phyloP scores from a whole-genome alignment of 1,139 yeast genomes.

The Geotrichum citri-aurantii region DNA sequence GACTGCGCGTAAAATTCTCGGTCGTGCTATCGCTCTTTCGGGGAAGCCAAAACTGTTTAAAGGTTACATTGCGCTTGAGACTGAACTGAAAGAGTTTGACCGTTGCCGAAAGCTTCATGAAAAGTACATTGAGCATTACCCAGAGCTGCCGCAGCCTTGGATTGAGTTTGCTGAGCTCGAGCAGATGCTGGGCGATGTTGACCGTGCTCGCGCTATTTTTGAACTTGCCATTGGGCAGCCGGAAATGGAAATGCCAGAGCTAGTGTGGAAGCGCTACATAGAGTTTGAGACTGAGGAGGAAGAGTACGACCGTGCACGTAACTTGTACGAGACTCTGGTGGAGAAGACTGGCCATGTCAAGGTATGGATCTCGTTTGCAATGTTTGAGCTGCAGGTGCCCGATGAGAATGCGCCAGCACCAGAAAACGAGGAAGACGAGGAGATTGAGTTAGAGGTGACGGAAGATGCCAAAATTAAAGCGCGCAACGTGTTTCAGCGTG shows the following conservation, averaged over 20 bases:
- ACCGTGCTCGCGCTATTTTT: slow-evolving; percentile 58
- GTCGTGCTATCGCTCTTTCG: slow-evolving; percentile 61
- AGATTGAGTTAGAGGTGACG: slow-evolving; percentile 45
- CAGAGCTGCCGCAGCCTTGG: slow-evolving; percentile 46
- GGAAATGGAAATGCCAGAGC: slow-evolving; percentile 36
- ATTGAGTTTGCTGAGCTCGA: slow-evolving; percentile 64
- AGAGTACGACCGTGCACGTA: slow-evolving; percentile 53
- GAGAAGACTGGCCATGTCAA: slow-evolving; percentile 37
- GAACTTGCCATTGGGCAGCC: slow-evolving; percentile 44
- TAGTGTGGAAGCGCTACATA: slow-evolving; percentile 48
- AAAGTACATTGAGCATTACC: slow-evolving; percentile 54
- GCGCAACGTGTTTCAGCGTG: slow-evolving; percentile 53
- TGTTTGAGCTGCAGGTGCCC: slow-evolving; percentile 67
- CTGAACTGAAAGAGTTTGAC: slow-evolving; percentile 42
- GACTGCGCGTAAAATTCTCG: slow-evolving; percentile 63
- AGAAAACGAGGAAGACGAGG: slow-evolving; percentile 33
- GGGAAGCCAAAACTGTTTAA: slow-evolving; percentile 52
- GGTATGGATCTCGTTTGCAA: slow-evolving; percentile 63
- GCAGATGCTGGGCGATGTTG: slow-evolving; percentile 59
- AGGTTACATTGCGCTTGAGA: slow-evolving; percentile 58
- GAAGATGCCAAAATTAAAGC: slow-evolving; percentile 50
- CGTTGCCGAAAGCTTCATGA: slow-evolving; percentile 70
- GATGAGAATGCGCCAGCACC: slow-evolving; percentile 34
- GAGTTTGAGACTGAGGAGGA: slow-evolving; percentile 56
- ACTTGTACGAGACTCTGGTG: slow-evolving; percentile 45